Conservation (phyloP, 768 basidiomycete genomes). For the Pleurotus platypus region DNA sequence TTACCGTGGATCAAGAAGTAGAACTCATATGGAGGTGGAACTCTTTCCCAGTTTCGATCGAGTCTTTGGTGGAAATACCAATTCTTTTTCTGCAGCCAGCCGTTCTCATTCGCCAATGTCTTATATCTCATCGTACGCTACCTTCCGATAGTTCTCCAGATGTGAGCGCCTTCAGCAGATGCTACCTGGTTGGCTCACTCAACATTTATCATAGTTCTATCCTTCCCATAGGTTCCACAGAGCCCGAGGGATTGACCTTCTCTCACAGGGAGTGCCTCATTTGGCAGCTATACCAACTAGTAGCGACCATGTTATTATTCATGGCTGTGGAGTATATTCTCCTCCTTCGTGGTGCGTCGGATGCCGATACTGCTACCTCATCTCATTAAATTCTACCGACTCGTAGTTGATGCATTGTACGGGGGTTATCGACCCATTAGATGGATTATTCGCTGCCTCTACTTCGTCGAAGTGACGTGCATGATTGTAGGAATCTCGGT, state of each 20-base stretch:
- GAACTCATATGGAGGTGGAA: slow-evolving; percentile 10
- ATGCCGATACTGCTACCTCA: neutral
- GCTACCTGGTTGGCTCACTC: neutral
- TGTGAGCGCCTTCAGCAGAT: neutral
- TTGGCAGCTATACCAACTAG: slow-evolving; percentile 2
- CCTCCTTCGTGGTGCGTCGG: slow-evolving; percentile 1
- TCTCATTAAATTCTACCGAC: neutral
- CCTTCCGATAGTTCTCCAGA: neutral
- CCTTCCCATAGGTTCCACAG: slow-evolving; percentile 29
- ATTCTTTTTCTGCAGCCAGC: neutral
- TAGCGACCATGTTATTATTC: slow-evolving; percentile 1
- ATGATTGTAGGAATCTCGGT: slow-evolving; percentile 2
- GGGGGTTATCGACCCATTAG: neutral
- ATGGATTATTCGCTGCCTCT: neutral
- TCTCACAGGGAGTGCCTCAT: slow-evolving; percentile 1
- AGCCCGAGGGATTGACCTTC: slow-evolving; percentile 31
- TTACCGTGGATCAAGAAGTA: slow-evolving; percentile 10
- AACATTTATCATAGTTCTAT: slow-evolving; percentile 21
- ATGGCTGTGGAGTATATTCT: slow-evolving; percentile 6
- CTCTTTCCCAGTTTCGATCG: neutral
- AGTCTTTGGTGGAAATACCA: neutral
- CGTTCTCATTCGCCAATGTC: slow-evolving; percentile 1
- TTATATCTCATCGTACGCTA: slow-evolving; percentile 11
- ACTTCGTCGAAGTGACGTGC: neutral
- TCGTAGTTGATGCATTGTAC: slow-evolving; percentile 4